Evolutionary conservation across 257 asterid species (phyloP).

Genomic region (Jasminum sambac): DNA sequence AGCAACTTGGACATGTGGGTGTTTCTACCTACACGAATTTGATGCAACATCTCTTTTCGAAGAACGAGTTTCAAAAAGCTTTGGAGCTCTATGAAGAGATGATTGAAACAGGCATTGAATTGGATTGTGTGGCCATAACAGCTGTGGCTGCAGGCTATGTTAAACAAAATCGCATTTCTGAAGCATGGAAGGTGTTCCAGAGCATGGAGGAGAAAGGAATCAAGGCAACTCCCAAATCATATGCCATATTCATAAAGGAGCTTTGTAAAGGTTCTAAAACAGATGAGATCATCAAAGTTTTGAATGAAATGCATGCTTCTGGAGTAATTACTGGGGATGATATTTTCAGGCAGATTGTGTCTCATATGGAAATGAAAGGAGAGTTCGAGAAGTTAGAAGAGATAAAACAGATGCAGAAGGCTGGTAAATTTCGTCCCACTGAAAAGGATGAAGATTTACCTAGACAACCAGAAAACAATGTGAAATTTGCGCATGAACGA

Average conservation of each 20-base stretch:
- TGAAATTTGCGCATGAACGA: constrained; percentile 25
- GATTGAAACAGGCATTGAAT: constrained; percentile 50
- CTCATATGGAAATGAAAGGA: constrained; percentile 59
- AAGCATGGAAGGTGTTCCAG: constrained; percentile 57
- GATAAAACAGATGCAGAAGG: constrained; percentile 36
- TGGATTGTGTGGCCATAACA: constrained; percentile 64
- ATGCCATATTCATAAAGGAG: constrained; percentile 56
- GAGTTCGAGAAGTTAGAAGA: constrained; percentile 40
- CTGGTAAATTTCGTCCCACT: constrained; percentile 18
- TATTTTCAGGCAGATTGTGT: constrained; percentile 35
- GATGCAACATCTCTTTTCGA: constrained; percentile 64
- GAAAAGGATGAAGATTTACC: constrained; percentile 22
- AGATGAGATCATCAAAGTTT: constrained; percentile 52
- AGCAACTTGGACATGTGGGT: constrained; percentile 44
- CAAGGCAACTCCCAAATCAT: constrained; percentile 50
- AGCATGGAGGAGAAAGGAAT: constrained; percentile 59
- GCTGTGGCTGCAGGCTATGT: constrained; percentile 61
- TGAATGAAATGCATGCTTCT: constrained; percentile 54
- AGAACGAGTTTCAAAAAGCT: constrained; percentile 58
- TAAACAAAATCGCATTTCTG: constrained; percentile 53
- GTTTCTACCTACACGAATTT: constrained; percentile 58
- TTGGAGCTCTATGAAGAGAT: constrained; percentile 63
- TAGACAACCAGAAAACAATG: constrained; percentile 23
- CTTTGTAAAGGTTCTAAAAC: constrained; percentile 59
- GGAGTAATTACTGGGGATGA: constrained; percentile 39